Evolutionary conservation across 352 stramenopile species (phyloP), one percentile per base, ranked within the genome.

Genomic region (Albugo candida): DNA sequence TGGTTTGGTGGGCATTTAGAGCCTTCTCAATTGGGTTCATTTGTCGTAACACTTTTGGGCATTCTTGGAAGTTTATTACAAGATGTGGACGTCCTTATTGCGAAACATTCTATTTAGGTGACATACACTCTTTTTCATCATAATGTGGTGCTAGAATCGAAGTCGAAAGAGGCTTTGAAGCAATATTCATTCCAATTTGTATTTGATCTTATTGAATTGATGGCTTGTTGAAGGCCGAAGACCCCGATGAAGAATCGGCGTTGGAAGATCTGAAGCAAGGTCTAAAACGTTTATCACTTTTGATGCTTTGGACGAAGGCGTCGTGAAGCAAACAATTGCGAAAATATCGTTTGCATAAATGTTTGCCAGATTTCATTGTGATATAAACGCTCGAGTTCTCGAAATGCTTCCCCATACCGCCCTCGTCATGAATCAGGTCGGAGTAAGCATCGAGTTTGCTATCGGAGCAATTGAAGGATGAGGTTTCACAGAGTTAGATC

Each of bases 91-190:
- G 54, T 68, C 5, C 69, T 79, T 47, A 45, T 85, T 11, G 68
- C 81, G 11, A 83, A 85, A 45, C 60, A 71, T 44, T 58, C 70
- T 13, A 47, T 83, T 13, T 66, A 85, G 46, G 78, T 81, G 18
- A 64, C 50, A 0, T 59, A 77, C 1, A 36, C 74, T 20, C 36
- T 78, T 11, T 81, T 3, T 31, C 48, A 60, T 41, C 78, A 80
- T 43, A 21, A 81, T 17, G 52, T 41, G 27, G 37, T 52, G 13
- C 17, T 20, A 12, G 44, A 37, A 6, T 36, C 63, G 8, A 45
- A 45, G 37, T 34, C 35, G 10, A 40, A 48, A 36, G 48, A 41
- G 14, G 20, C 55, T 20, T 11, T 2, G 3, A 14, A 38, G 14
- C 35, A 48, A 37, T 45, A 37, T 49, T 36, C 41, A 20, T n/a